A percentile compares a stretch with the other conserved stretches of the same genome.
Conservation (phyloP, 1,139 yeast genomes). For the Dujonia santamariae region DNA sequence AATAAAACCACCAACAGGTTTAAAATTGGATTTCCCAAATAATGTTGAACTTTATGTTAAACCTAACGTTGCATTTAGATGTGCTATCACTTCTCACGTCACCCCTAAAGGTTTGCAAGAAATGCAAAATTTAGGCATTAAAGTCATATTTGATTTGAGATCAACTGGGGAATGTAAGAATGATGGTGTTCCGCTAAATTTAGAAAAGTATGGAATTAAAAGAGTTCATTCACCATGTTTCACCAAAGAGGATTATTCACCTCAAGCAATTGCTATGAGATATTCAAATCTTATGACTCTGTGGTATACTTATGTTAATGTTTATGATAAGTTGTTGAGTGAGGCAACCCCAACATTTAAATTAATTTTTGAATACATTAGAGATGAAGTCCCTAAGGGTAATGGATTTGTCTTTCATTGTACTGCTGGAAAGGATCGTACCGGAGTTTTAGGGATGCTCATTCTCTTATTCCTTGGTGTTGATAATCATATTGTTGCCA, state of each 20-base stretch:
- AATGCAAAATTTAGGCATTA: conserved; percentile 46
- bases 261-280: conserved; percentile 59
- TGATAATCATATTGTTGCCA: conserved; percentile 60
- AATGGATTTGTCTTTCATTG: conserved; percentile 65
- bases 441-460: conserved; percentile 73
- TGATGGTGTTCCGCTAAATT: conserved; percentile 42
- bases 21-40: neutral
- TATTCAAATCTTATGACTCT: conserved; percentile 57
- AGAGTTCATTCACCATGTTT: conserved; percentile 63
- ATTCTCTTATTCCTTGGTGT: conserved; percentile 63
- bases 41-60: conserved; percentile 35
- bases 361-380: conserved; percentile 48
- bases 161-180: conserved; percentile 56
- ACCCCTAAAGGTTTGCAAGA: conserved; percentile 44
- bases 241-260: conserved; percentile 55
- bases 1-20: conserved; percentile 21
- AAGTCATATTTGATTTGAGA: conserved; percentile 65
- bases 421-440: conserved; percentile 85
- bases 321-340: conserved; percentile 58
- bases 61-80: conserved; percentile 56
- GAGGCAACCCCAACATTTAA: conserved; percentile 46
- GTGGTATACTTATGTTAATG: conserved; percentile 61
- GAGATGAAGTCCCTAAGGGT: conserved; percentile 35
- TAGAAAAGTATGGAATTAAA: conserved; percentile 42
- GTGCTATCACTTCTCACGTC: conserved; percentile 57